Evolutionary conservation across 768 basidiomycete genomes (phyloP).

Genomic region (Favolaschia claudopus): DNA sequence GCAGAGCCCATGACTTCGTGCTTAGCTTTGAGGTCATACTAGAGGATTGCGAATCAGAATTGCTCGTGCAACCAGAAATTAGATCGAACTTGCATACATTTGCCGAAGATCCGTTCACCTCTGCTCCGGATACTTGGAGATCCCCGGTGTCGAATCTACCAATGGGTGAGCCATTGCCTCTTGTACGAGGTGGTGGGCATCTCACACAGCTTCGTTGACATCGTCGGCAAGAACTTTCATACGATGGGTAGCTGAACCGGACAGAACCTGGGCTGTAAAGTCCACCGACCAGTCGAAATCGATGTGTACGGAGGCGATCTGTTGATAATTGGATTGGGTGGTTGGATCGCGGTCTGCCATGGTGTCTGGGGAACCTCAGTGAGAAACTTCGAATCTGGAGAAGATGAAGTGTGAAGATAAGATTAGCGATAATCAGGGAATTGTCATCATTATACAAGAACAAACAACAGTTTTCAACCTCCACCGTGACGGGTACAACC

Average conservation of each 20-base stretch:
- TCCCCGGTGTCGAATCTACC: slow-evolving; percentile 78
- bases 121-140: slow-evolving; percentile 63
- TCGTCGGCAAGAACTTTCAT: slow-evolving; percentile 61
- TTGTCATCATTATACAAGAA: too few species aligned
- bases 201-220: slow-evolving; percentile 69
- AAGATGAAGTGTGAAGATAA: too few species aligned
- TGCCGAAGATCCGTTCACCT: slow-evolving; percentile 58
- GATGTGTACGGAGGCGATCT: slow-evolving; percentile 72
- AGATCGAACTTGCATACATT: slow-evolving; percentile 48
- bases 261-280: slow-evolving; percentile 66
- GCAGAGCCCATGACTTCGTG: slow-evolving; percentile 83
- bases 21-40: slow-evolving; percentile 64
- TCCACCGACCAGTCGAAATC: slow-evolving; percentile 83
- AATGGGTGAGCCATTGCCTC: background rate
- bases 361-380: too few species aligned
- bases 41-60: slow-evolving; percentile 9
- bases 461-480: too few species aligned
- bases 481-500: too few species aligned
- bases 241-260: slow-evolving; percentile 71
- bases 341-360: slow-evolving; percentile 58
- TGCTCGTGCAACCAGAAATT: background rate
- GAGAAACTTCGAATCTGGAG: too few species aligned
- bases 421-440: too few species aligned
- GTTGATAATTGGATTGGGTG: slow-evolving; percentile 81
- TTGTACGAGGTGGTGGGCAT: slow-evolving; percentile 3